Evolutionary conservation across 352 stramenopile species (phyloP).

Genomic region (Phytophthora europaea): DNA sequence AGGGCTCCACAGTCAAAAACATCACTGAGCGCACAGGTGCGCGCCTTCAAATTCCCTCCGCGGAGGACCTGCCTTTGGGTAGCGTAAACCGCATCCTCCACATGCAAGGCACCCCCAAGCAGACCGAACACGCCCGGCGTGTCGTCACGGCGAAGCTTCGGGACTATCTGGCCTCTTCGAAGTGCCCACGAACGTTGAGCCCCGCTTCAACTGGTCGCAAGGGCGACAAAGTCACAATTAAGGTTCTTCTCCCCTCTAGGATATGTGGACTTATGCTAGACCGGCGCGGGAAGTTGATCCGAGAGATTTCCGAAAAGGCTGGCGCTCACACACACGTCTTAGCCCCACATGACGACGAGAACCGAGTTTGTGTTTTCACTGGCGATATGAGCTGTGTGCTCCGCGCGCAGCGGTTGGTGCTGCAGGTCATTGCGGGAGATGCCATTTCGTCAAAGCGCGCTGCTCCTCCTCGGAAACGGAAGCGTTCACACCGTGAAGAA

Average conservation of each 20-base stretch:
- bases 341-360: conserved; percentile 45
- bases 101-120: conserved; percentile 61
- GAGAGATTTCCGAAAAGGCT: conserved; percentile 63
- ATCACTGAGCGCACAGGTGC: conserved; percentile 64
- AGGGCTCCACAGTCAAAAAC: conserved; percentile 47
- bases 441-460: conserved; percentile 56
- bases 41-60: conserved; percentile 62
- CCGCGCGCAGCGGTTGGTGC: conserved; percentile 61
- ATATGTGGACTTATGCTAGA: conserved; percentile 65
- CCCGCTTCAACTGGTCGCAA: conserved; percentile 30
- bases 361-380: conserved; percentile 62
- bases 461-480: conserved; percentile 52
- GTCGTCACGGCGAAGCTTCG: conserved; percentile 47
- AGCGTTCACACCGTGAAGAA: conserved; percentile 26
- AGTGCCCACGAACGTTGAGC: conserved; percentile 15
- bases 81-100: conserved; percentile 73
- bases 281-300: conserved; percentile 58
- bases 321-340: conserved; percentile 63
- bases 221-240: conserved; percentile 65
- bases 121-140: conserved; percentile 54
- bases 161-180: conserved; percentile 44
- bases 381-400: conserved; percentile 63
- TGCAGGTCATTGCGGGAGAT: conserved; percentile 71
- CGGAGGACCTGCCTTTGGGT: conserved; percentile 65
- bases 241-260: conserved; percentile 54